Percentiles rank a stretch among this genome's conserved stretches.
These are phyloP conservation scores for Aspergillus sparsus DNA, from an alignment of 495 filamentous ascomycete genomes.

Conservation along the genomic window DNA sequence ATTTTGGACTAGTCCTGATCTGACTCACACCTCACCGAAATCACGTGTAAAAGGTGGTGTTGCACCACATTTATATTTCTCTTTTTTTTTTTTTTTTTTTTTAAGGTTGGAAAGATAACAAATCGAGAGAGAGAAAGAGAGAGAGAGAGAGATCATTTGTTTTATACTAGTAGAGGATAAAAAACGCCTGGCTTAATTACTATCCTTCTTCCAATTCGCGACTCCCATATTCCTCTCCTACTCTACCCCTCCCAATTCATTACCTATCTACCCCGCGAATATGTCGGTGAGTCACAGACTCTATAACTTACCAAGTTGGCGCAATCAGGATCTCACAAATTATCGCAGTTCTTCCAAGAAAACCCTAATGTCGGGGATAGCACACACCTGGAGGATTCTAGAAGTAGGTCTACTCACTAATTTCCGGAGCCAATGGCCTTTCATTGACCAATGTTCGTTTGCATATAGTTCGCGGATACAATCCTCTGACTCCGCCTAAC, in stretches of 20 bases:
- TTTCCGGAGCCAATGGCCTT: neutral
- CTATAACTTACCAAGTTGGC: slow-evolving; percentile 20
- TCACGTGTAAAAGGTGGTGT: slow-evolving; percentile 22
- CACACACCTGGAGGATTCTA: slow-evolving; percentile 80
- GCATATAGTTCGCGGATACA: slow-evolving; percentile 77
- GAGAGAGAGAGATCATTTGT: neutral
- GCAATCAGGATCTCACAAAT: slow-evolving; percentile 13
- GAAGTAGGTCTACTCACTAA: slow-evolving; percentile 60
- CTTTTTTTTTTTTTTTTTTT: slow-evolving; percentile 11
- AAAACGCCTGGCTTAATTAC: slow-evolving; percentile 3
- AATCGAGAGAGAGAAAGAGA: too few relatives aligned
- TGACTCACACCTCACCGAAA: slow-evolving; percentile 17
- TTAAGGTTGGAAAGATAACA: neutral
- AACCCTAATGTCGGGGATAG: slow-evolving; percentile 89
- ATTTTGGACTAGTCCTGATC: too few relatives aligned
- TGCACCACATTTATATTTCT: neutral
- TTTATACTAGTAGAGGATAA: slow-evolving; percentile 2
- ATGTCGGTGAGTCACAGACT: slow-evolving; percentile 45
- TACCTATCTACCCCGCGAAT: slow-evolving; percentile 26
- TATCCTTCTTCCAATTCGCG: slow-evolving; percentile 22
- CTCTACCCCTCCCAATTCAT: slow-evolving; percentile 3
- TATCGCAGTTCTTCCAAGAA: slow-evolving; percentile 73
- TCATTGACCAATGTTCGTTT: slow-evolving; percentile 9
- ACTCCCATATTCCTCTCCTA: slow-evolving; percentile 2
- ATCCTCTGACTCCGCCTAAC: slow-evolving; percentile 89